Conservation (phyloP, 2,329 filamentous ascomycete species). For the Zymoseptoria ardabiliae region DNA sequence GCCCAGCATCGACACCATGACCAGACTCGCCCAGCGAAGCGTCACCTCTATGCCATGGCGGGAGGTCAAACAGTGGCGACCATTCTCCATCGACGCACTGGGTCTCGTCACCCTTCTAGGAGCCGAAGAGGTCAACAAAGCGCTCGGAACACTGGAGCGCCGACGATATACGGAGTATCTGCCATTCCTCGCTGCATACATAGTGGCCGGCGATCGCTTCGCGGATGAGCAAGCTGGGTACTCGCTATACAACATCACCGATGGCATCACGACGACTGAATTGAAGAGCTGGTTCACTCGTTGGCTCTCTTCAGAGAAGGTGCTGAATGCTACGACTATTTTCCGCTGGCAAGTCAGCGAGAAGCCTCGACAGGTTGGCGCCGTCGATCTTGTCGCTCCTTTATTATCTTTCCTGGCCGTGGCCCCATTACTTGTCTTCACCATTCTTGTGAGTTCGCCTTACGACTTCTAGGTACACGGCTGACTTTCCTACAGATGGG, state of each 20-base stretch:
- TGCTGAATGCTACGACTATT: slow-evolving; percentile 7
- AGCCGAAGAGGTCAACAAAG: slow-evolving; percentile 9
- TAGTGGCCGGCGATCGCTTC: slow-evolving; percentile 10
- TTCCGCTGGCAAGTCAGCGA: slow-evolving; percentile 2
- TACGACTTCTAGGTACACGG: not conserved
- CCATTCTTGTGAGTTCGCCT: not conserved
- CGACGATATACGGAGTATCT: slow-evolving; percentile 9
- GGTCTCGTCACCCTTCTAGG: slow-evolving; percentile 12
- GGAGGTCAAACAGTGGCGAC: slow-evolving; percentile 2
- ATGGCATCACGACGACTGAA: slow-evolving; percentile 9
- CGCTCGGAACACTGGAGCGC: slow-evolving; percentile 7
- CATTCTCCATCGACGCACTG: slow-evolving; percentile 10
- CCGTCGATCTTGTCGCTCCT: not conserved
- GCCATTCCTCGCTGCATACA: slow-evolving; percentile 8
- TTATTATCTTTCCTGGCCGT: not conserved
- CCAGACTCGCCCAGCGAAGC: not conserved
- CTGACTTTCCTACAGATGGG: not conserved
- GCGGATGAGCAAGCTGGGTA: slow-evolving; percentile 7
- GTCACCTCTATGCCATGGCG: not conserved
- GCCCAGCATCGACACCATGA: not conserved
- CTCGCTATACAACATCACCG: slow-evolving; percentile 9
- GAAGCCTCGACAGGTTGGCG: not conserved
- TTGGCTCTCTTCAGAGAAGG: slow-evolving; percentile 6
- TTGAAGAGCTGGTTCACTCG: slow-evolving; percentile 10
- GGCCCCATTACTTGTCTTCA: not conserved